A percentile compares a stretch with the other conserved stretches of the same genome.
Conservation (phyloP, 2,329 filamentous ascomycete genomes). For the Colletotrichum ledebouriae region DNA sequence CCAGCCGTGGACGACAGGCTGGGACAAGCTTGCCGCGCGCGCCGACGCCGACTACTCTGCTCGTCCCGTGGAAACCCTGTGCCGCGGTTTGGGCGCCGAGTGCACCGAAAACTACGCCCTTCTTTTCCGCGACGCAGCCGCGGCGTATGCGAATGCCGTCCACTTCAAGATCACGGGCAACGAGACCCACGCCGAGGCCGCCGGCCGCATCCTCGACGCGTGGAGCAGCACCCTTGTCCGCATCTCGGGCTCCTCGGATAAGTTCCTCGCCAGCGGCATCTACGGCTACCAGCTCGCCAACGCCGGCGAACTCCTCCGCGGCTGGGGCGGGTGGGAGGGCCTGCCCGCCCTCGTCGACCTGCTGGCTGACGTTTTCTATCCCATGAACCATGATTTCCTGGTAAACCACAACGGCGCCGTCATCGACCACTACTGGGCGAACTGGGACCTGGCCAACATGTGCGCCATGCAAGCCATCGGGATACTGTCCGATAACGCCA, state of each 20-base stretch:
- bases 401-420: conserved; percentile 52
- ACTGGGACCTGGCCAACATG: conserved; percentile 62
- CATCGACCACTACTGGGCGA: conserved; percentile 55
- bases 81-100: conserved; percentile 47
- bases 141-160: conserved; percentile 55
- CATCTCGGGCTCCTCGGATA: conserved; percentile 53
- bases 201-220: conserved; percentile 53
- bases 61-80: conserved; percentile 49
- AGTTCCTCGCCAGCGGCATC: conserved; percentile 56
- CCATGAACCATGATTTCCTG: conserved; percentile 55
- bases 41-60: conserved; percentile 49
- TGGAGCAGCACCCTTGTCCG: conserved; percentile 53
- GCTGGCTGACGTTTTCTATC: conserved; percentile 54
- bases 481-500: conserved; percentile 57
- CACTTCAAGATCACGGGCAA: conserved; percentile 57
- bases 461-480: conserved; percentile 57
- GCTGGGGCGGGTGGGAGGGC: conserved; percentile 50
- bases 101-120: conserved; percentile 51
- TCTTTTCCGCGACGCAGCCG: conserved; percentile 57
- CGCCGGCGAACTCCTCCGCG: conserved; percentile 57
- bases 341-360: conserved; percentile 48
- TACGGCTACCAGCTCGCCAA: conserved; percentile 63
- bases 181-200: conserved; percentile 53
- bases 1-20: conserved; percentile 51
- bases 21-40: conserved; percentile 51